Base-by-base conservation (phyloP, 768 basidiomycete species). In the Macrocybe gigantea region DNA sequence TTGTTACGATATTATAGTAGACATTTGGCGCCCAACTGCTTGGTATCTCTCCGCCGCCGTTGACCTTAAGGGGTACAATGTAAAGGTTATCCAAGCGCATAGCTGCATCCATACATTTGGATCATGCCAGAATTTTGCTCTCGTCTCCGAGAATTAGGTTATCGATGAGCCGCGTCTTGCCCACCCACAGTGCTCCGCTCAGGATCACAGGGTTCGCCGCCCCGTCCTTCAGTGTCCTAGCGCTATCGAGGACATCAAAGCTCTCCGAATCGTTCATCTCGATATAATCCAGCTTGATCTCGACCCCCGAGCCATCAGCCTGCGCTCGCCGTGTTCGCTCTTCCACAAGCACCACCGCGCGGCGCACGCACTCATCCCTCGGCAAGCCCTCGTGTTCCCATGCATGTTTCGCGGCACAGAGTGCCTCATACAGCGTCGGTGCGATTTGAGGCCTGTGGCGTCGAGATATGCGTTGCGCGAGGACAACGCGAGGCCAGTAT, bases 391-490 rank as follows among this genome's bases (percentile, higher is more conserved):
- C 57, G 2, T 64, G 57, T 22, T 22, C 22, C 85, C 88, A 93
- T 0, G 71, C 72, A 0, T 56, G 46, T 41, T 80, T 64, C 0
- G 80, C 89, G 1, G 71, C 74, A 5, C 66, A 61, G 1, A 99
- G 71, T 0, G 93, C 92, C 11, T 74, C 70, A 56, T 81, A 76
- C 3, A 99, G 78, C 0, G 78, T 77, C 6, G 85, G 74, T 0
- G 89, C 90, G 36, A 80, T 70, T 14, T 65, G 4, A 85, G 79
- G 52, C 93, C 93, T 12, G 71, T 56, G 0, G 63, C 51, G 0
- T 80, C 74, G 33, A 99, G 80, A 62, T 95, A 94, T 15, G 78
- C 78, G 61, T 99, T 98, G 8, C 96, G 75, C 2, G 93, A 96
- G 9, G 93, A 95, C 13, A 98, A 75, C 0, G 96, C 96, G 29